These are phyloP conservation scores for Microcyclospora tardicrescens DNA, from an alignment of 2,329 filamentous ascomycete genomes.

Conservation along the genomic window DNA sequence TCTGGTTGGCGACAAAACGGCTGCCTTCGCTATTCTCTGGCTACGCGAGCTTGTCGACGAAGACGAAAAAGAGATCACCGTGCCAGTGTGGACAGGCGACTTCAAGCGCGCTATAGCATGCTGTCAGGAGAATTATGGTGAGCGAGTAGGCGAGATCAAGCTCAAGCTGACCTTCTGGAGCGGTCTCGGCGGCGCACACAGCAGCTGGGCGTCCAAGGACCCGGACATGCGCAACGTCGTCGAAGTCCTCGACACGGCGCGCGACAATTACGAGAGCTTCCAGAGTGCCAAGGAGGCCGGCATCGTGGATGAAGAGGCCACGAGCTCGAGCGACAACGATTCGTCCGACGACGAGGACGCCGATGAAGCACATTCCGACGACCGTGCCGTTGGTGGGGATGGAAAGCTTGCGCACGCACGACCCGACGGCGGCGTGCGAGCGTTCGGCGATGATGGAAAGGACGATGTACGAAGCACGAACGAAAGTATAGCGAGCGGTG, in stretches of 20 bases:
- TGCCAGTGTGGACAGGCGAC: constrained; percentile 56
- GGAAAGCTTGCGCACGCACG: neutral
- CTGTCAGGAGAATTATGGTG: constrained; percentile 41
- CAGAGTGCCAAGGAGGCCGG: constrained; percentile 19
- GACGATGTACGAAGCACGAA: constrained; percentile 1
- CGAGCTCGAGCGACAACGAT: constrained; percentile 6
- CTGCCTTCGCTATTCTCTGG: constrained; percentile 54
- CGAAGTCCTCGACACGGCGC: constrained; percentile 50
- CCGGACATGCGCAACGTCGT: constrained; percentile 45
- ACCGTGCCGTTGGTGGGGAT: constrained; percentile 1
- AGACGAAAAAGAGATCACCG: constrained; percentile 43
- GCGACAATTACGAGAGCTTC: constrained; percentile 39
- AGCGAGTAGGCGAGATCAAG: constrained; percentile 46
- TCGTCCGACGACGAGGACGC: constrained; percentile 8
- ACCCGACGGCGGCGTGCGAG: neutral
- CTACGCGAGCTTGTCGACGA: constrained; percentile 57
- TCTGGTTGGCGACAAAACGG: constrained; percentile 40
- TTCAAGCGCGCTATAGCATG: constrained; percentile 41
- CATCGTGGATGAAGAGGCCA: constrained; percentile 8
- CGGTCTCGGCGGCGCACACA: constrained; percentile 48
- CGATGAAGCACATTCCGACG: constrained; percentile 4
- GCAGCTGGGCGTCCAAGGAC: constrained; percentile 42
- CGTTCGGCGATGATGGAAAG: neutral
- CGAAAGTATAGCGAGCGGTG: constrained; percentile 2
- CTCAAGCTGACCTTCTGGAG: constrained; percentile 47